Conservation (phyloP, 768 basidiomycete genomes). For the Pleurotus cornucopiae region DNA sequence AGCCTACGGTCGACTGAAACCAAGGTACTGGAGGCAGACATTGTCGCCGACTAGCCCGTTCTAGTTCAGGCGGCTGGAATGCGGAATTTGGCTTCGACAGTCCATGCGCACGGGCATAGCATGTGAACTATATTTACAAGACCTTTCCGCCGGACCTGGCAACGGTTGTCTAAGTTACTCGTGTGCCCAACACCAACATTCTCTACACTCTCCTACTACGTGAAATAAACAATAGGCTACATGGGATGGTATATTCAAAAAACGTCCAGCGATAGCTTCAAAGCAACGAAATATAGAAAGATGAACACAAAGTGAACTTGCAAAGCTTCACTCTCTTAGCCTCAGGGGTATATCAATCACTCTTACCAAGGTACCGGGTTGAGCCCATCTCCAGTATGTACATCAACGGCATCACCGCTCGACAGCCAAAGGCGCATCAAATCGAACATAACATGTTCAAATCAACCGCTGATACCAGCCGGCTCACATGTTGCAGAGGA, state of each 20-base stretch:
- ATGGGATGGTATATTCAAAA: not conserved
- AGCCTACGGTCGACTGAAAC: too few species aligned
- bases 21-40: too few species aligned
- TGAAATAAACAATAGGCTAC: not conserved
- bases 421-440: not conserved
- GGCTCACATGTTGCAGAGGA: slow-evolving; percentile 52
- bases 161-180: too few species aligned
- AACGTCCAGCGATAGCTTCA: not conserved
- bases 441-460: not conserved
- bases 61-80: too few species aligned
- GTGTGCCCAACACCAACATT: too few species aligned
- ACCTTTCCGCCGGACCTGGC: too few species aligned
- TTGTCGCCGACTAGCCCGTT: too few species aligned
- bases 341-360: not conserved
- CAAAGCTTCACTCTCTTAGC: not conserved
- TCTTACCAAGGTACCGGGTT: not conserved
- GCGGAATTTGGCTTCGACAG: too few species aligned
- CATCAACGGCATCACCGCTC: not conserved
- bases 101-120: too few species aligned
- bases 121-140: too few species aligned
- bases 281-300: not conserved
- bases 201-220: too few species aligned
- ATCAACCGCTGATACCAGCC: not conserved
- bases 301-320: too few species aligned
- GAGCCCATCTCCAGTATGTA: not conserved